Evolutionary conservation across 306 rosid genomes (phyloP).

Genomic region (Prunus dulcis): DNA sequence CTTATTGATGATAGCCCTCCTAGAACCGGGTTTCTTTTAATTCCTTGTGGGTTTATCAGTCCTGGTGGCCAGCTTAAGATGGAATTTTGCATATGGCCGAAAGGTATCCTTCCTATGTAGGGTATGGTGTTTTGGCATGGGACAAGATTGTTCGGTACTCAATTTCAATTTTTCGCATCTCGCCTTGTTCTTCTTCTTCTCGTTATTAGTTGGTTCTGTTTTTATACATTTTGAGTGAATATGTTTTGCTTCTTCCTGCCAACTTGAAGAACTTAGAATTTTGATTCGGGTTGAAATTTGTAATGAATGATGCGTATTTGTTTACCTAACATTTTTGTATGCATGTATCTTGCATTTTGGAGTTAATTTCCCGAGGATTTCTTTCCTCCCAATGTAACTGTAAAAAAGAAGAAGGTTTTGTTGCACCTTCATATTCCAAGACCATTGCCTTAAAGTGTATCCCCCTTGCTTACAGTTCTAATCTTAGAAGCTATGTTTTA

Average conservation of each 20-base stretch:
- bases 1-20: conserved; percentile 15
- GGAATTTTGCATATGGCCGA: conserved; percentile 37
- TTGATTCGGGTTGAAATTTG: neutral
- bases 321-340: no score
- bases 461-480: no score
- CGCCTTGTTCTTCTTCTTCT: neutral
- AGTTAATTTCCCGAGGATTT: no score
- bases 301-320: no score
- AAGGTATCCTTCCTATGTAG: no score
- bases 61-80: conserved; percentile 30
- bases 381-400: no score
- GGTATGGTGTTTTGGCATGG: neutral
- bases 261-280: neutral
- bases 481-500: no score
- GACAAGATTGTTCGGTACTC: neutral
- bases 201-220: neutral
- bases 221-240: neutral
- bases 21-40: conserved; percentile 33
- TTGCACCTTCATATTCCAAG: no score
- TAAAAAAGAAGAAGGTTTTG: no score
- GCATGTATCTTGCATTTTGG: no score
- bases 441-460: no score
- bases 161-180: neutral
- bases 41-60: conserved; percentile 36
- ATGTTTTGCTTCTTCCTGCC: neutral